Evolutionary conservation across 768 basidiomycete species (phyloP).

Genomic region (Suillus brevipes): DNA sequence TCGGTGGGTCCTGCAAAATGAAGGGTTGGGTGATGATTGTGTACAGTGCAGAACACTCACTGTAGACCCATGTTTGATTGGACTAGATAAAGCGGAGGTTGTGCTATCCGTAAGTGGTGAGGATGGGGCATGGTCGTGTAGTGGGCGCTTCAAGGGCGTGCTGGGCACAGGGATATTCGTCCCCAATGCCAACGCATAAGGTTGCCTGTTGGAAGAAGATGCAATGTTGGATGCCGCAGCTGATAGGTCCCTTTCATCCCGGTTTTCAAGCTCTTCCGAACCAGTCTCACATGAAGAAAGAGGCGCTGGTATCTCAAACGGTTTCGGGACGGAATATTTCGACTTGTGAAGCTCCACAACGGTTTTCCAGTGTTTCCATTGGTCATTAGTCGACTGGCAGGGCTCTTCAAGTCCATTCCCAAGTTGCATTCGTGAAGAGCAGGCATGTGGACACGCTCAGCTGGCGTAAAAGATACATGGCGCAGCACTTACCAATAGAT

Average conservation of each 20-base stretch:
- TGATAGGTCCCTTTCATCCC: conserved; percentile 3
- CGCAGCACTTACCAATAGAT: conserved; percentile 46
- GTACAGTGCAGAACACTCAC: neutral
- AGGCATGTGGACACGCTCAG: neutral
- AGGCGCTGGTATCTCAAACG: conserved; percentile 50
- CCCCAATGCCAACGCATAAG: neutral
- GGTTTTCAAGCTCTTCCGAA: conserved; percentile 20
- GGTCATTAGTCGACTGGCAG: conserved; percentile 56
- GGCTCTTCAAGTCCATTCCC: conserved; percentile 32
- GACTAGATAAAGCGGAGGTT: conserved; percentile 32
- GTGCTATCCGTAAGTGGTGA: conserved; percentile 28
- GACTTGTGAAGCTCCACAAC: conserved; percentile 55
- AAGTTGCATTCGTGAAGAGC: neutral
- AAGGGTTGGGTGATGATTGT: neutral
- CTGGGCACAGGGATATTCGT: neutral
- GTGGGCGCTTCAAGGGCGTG: conserved; percentile 1
- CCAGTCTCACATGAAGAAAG: conserved; percentile 3
- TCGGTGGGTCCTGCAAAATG: conserved; percentile 28
- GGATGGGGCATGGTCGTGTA: conserved; percentile 13
- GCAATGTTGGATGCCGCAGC: conserved; percentile 16
- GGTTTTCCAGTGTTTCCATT: conserved; percentile 54
- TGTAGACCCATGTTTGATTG: conserved; percentile 19
- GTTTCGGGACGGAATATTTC: conserved; percentile 45
- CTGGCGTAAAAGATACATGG: neutral
- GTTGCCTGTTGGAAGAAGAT: conserved; percentile 9